Conservation (phyloP, 768 basidiomycete species). For the Auriscalpium orientale region DNA sequence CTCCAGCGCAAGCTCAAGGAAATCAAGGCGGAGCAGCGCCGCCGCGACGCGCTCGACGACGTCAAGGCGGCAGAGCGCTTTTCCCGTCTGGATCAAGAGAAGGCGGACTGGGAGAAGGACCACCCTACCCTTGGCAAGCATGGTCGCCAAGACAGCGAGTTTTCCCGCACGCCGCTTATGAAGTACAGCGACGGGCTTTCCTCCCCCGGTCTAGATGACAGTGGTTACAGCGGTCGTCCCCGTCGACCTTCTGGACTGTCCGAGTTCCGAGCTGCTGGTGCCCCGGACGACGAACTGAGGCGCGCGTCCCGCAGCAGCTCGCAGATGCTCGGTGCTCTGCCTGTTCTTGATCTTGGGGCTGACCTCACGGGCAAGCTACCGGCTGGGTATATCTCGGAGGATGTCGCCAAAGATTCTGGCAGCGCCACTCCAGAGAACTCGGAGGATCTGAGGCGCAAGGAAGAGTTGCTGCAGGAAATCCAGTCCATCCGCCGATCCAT, state of each 20-base stretch:
- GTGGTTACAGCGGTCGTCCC: constrained; percentile 45
- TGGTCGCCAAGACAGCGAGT: constrained; percentile 53
- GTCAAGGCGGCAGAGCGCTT: constrained; percentile 65
- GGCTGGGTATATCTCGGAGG: constrained; percentile 47
- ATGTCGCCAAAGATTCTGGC: constrained; percentile 23
- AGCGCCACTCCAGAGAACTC: constrained; percentile 15
- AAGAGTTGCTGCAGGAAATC: constrained; percentile 69
- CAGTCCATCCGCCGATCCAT: constrained; percentile 74
- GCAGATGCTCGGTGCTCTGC: constrained; percentile 54
- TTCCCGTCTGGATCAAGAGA: constrained; percentile 56
- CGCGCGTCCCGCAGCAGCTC: constrained; percentile 35
- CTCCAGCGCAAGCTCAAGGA: constrained; percentile 75
- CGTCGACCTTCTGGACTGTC: constrained; percentile 64
- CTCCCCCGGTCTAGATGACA: constrained; percentile 42
- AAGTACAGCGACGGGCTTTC: constrained; percentile 37
- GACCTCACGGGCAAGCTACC: constrained; percentile 75
- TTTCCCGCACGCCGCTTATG: constrained; percentile 59
- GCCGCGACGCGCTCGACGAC: constrained; percentile 70
- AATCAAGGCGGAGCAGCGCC: constrained; percentile 66
- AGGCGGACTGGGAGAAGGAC: constrained; percentile 80
- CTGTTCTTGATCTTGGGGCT: constrained; percentile 65
- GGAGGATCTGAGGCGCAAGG: constrained; percentile 58
- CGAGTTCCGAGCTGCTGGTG: constrained; percentile 59
- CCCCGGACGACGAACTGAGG: constrained; percentile 54
- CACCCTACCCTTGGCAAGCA: constrained; percentile 62